Conservation (phyloP, 2,329 filamentous ascomycete species). For the Colletotrichum liriopes region DNA sequence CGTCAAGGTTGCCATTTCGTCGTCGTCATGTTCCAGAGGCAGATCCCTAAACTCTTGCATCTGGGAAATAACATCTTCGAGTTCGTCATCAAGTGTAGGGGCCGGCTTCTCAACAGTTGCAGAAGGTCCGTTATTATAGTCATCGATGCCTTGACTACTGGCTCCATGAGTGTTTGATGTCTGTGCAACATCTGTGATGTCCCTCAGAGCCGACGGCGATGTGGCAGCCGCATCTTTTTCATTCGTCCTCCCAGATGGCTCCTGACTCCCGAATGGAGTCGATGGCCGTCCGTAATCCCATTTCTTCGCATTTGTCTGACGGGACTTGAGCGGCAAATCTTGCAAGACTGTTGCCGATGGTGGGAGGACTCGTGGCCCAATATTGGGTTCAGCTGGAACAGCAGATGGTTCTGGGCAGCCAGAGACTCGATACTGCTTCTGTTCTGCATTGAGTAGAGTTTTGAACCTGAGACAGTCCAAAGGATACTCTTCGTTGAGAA, state of each 20-base stretch:
- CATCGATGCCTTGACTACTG: background rate
- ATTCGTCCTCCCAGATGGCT: constrained; percentile 48
- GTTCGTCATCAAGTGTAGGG: constrained; percentile 61
- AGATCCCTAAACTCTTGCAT: constrained; percentile 74
- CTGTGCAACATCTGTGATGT: constrained; percentile 10
- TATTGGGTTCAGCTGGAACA: constrained; percentile 40
- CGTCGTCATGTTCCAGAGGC: constrained; percentile 67
- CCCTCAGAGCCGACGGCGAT: constrained; percentile 4
- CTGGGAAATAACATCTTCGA: constrained; percentile 76
- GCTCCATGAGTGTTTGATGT: background rate
- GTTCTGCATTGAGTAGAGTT: constrained; percentile 70
- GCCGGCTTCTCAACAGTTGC: background rate
- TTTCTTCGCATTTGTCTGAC: constrained; percentile 54
- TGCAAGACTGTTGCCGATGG: background rate
- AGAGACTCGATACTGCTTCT: constrained; percentile 71
- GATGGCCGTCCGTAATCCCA: constrained; percentile 57
- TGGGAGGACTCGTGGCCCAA: constrained; percentile 50
- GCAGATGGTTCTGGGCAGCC: constrained; percentile 59
- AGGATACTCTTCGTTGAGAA: constrained; percentile 80
- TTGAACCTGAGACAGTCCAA: constrained; percentile 77
- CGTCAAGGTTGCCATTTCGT: constrained; percentile 52
- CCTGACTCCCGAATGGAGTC: constrained; percentile 56
- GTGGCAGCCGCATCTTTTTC: background rate
- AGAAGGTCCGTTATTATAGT: background rate
- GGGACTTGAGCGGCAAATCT: constrained; percentile 64